Evolutionary conservation across 2,329 filamentous ascomycete genomes (phyloP), one percentile per base, ranked within the genome.

Genomic region (Penicillium rolfsii): DNA sequence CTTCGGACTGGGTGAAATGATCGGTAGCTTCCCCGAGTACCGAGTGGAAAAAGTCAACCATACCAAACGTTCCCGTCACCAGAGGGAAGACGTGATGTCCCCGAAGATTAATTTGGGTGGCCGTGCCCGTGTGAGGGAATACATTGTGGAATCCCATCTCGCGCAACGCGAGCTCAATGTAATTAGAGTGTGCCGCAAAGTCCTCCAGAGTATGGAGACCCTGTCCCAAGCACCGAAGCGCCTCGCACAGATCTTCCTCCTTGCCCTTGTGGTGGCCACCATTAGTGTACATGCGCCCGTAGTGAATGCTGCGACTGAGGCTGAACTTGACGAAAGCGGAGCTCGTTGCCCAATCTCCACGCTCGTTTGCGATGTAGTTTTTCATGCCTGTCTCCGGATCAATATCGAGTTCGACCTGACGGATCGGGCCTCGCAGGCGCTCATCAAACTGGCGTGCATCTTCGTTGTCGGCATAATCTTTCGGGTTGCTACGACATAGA

Each of bases 291-390:
- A 91, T 77, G 38, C 91, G 84, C 14, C 91, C 91, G 68, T 85
- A 93, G 76, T 94, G 91, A 64, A 94, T 90, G 73, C 88, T 86
- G 61, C 90, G 85, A 14, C 83, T 83, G 63, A 95, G 76, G 69
- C 90, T 93, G 77, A 87, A 91, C 67, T 88, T 87, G 61, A 97
- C 83, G 71, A 94, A 97, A 41, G 91, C 93, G 7, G 91, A 82
- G 64, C 93, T 97, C 22, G 95, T 99, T 1, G 93, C 91, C 91
- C 93, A 97, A 43, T 86, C 85, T 4, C 93, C 91, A 14, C 80
- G 82, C 75, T 98, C 94, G 71, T 97, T 98, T 62, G 94, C 88
- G 67, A 99, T 98, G 76, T 99, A 99, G 75, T 98, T 98, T 79
- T 98, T 99, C 94, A 99, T 97, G n/a, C 93, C 93, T 0, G 91